Evolutionary conservation across 768 basidiomycete species (phyloP).

Genomic region (Pleurotus djamor): DNA sequence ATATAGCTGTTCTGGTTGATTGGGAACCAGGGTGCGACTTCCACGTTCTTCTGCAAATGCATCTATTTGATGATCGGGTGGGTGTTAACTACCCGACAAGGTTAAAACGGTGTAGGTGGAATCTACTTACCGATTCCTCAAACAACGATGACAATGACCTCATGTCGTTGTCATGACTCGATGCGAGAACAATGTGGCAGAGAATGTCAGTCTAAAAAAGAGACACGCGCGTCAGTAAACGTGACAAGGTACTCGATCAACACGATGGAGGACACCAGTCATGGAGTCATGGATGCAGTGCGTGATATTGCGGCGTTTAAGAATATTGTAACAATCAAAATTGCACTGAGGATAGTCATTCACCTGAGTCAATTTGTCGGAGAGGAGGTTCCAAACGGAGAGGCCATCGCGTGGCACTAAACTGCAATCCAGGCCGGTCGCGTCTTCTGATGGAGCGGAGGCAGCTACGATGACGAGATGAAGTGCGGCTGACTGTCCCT

Average conservation of each 20-base stretch:
- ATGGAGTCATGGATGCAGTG: not conserved
- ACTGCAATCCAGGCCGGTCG: conserved; percentile 18
- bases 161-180: conserved; percentile 47
- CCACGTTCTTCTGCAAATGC: conserved; percentile 33
- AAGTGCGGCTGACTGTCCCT: conserved; percentile 29
- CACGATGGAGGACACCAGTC: not conserved
- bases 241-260: too few species aligned
- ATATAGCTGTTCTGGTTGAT: conserved; percentile 30
- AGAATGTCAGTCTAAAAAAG: conserved; percentile 46
- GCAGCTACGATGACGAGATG: conserved; percentile 59
- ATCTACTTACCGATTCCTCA: conserved; percentile 38
- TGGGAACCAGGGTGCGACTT: conserved; percentile 40
- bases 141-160: conserved; percentile 42
- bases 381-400: conserved; percentile 38
- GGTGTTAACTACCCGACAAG: conserved; percentile 1
- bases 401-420: conserved; percentile 23
- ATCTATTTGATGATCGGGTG: conserved; percentile 24
- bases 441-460: conserved; percentile 34
- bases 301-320: too few species aligned
- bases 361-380: conserved; percentile 45
- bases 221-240: not conserved
- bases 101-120: not conserved
- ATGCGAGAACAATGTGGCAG: conserved; percentile 54
- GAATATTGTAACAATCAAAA: too few species aligned
- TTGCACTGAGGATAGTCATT: conserved; percentile 13